Base-by-base conservation (phyloP, 108 stramenopile genomes). In the Skeletonema grethae region DNA sequence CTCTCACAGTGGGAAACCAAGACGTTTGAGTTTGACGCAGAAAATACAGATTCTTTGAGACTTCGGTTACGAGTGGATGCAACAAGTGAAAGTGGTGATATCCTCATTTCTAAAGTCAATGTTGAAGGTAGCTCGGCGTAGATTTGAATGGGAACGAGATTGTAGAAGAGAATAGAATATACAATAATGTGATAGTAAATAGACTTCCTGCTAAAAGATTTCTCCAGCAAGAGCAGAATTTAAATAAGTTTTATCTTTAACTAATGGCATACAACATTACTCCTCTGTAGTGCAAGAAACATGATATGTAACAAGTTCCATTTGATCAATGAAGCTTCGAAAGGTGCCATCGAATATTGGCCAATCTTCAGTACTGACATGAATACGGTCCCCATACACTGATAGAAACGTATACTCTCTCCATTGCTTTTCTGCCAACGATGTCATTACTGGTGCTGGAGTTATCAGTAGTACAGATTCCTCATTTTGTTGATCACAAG, bases 311-410 rank as follows among this genome's bases (percentile, higher is more conserved):
- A 22, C 84, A 7, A 90, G 57, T 55, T 79, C 30, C 38, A 87
- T 57, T n/a, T 72, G 62, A 11, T 48, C 7, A 20, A 82, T 0
- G 29, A 82, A 77, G 15, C 63, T 61, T 34, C 12, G 10, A 20
- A 84, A 24, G 28, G 80, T 65, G 31, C 62, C 71, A 46, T 63
- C 61, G 38, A 73, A 76, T 10, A 56, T 12, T n/a, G 90, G 90
- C 70, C 86, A 86, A 60, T 91, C 86, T 69, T 91, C 90, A 10
- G 90, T 91, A 7, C 79, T 79, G 0, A 91, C 43, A 67, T 91
- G 90, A 9, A 73, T 73, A 63, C 63, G 38, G 62, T 72, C 58
- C 43, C 46, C 48, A 38, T 65, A 7, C 12, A 72, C 30, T 63
- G 36, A 69, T 41, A 56, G 46, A 57, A 82, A 79, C 6, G 31